These are phyloP conservation scores for Cladosporium sp. DNA, from an alignment of 2,329 filamentous ascomycete genomes.

Conservation along the genomic window DNA sequence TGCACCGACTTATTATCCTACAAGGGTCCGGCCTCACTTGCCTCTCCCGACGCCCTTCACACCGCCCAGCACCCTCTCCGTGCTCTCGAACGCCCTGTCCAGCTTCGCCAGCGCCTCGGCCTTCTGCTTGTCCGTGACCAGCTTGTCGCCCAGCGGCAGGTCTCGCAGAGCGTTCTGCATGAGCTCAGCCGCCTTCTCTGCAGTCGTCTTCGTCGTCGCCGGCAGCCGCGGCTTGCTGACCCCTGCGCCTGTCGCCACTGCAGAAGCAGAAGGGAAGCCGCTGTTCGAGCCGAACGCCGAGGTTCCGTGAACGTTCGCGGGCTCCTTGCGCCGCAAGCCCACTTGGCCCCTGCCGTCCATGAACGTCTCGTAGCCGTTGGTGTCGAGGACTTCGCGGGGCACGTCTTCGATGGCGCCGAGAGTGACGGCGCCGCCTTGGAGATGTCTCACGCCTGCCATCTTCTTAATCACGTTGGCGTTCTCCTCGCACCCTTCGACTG, in stretches of 20 bases:
- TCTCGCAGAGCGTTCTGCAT: constrained; percentile 44
- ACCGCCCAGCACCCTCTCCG: constrained; percentile 19
- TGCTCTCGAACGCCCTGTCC: constrained; percentile 33
- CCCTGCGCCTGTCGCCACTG: constrained; percentile 2
- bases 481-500: constrained; percentile 61
- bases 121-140: constrained; percentile 36
- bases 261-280: constrained; percentile 8
- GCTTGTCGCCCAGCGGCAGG: constrained; percentile 35
- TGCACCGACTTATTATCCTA: background rate
- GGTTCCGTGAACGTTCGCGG: background rate
- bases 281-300: background rate
- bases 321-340: constrained; percentile 39
- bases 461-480: constrained; percentile 66
- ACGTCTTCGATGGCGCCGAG: constrained; percentile 25
- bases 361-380: constrained; percentile 45
- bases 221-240: constrained; percentile 8
- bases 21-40: constrained; percentile 1
- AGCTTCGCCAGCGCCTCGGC: constrained; percentile 40
- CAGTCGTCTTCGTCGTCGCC: constrained; percentile 25
- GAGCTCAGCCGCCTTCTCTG: constrained; percentile 40
- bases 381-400: constrained; percentile 43
- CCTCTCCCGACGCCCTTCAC: constrained; percentile 5
- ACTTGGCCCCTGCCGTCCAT: constrained; percentile 45
- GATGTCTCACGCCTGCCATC: constrained; percentile 34
- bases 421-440: constrained; percentile 6